A percentile compares a stretch with the other conserved stretches of the same genome.
Conservation (phyloP, 768 basidiomycete species). For the Termitomyces sp. region DNA sequence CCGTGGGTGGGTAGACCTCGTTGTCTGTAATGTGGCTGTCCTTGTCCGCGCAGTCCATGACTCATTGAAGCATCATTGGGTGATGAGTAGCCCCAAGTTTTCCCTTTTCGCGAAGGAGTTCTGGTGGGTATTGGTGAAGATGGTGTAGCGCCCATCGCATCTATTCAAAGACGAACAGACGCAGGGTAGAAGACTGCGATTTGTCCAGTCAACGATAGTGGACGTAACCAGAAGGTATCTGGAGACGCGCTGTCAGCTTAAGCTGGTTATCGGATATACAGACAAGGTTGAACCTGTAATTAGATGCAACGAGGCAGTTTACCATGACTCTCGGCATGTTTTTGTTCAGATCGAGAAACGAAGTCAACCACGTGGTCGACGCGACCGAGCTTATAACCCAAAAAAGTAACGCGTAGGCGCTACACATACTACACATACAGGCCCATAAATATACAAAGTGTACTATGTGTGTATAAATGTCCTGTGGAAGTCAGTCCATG, state of each 20-base stretch:
- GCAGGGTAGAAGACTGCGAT: background rate
- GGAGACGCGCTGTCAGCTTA: background rate
- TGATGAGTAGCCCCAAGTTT: background rate
- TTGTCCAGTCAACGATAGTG: background rate
- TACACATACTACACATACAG: no score
- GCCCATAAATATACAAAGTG: background rate
- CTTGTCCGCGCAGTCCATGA: background rate
- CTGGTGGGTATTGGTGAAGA: background rate
- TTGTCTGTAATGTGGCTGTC: background rate
- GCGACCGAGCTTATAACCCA: no score
- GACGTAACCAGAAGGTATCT: background rate
- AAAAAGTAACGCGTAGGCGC: no score
- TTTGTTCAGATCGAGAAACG: background rate
- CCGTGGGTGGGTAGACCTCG: background rate
- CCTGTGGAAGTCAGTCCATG: no score
- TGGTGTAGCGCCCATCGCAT: background rate
- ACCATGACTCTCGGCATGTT: conserved; percentile 5
- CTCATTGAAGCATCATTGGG: background rate
- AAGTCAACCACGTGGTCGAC: background rate
- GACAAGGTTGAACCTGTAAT: background rate
- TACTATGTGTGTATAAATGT: no score
- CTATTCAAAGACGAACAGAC: background rate
- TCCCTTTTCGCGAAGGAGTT: background rate
- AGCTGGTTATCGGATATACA: background rate
- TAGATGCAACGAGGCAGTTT: conserved; percentile 7